These are phyloP conservation scores for Amoeboaphelidium occidentale DNA, from an alignment of 371 early-diverging fungal species.

Conservation along the genomic window DNA sequence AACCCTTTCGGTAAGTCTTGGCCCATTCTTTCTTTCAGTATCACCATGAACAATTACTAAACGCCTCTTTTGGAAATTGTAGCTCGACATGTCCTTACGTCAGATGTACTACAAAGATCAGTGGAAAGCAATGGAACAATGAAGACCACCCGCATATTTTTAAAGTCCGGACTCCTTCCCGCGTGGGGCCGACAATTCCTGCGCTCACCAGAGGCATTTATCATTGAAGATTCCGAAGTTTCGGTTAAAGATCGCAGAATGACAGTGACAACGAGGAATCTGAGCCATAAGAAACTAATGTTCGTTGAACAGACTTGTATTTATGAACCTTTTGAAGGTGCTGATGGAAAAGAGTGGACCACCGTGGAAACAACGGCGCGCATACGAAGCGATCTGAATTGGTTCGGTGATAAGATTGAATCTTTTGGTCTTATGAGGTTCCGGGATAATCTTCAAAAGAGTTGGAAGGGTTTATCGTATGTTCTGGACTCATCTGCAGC, in stretches of 20 bases:
- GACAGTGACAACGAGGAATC: neutral
- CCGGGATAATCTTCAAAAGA: neutral
- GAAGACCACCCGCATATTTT: neutral
- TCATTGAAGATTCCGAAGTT: neutral
- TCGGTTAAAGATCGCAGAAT: neutral
- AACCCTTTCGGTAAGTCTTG: no score
- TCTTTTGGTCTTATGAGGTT: neutral
- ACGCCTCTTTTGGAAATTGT: no score
- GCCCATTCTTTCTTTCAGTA: no score
- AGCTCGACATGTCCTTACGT: neutral
- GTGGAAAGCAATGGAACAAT: neutral
- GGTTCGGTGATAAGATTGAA: neutral
- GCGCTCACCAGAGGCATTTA: neutral
- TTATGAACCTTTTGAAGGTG: neutral
- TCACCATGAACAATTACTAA: no score
- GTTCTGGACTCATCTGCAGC: neutral
- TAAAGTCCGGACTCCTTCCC: neutral
- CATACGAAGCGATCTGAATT: no score
- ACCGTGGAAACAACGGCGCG: neutral
- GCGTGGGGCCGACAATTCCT: neutral
- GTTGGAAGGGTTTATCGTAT: neutral
- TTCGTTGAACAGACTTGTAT: neutral
- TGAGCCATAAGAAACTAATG: neutral
- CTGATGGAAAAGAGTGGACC: neutral
- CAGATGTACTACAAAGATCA: neutral